Conservation (phyloP, 2,329 filamentous ascomycete genomes). For the Beauveria asiatica region DNA sequence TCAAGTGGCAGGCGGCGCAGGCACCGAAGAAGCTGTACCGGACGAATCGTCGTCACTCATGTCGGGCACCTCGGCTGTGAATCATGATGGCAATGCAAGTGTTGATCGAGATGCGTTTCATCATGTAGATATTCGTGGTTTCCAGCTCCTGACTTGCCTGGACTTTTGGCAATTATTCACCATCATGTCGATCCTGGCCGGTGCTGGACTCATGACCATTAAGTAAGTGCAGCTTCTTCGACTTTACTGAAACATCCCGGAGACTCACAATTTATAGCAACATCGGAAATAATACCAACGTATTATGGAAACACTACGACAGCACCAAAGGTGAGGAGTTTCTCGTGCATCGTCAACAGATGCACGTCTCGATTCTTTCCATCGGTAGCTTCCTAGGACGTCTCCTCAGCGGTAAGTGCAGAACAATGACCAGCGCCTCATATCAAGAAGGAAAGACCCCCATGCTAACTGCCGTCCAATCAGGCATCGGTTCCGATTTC, state of each 20-base stretch:
- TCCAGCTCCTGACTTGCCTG: slow-evolving; percentile 58
- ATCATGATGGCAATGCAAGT: slow-evolving; percentile 47
- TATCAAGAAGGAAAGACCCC: background rate
- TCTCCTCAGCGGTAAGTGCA: slow-evolving; percentile 57
- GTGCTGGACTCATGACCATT: slow-evolving; percentile 96
- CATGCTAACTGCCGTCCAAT: slow-evolving; percentile 13
- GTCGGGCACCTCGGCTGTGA: slow-evolving; percentile 49
- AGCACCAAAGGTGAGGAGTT: slow-evolving; percentile 62
- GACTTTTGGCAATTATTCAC: slow-evolving; percentile 90
- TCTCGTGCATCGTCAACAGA: slow-evolving; percentile 71
- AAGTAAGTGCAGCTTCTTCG: slow-evolving; percentile 55
- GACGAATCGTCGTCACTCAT: slow-evolving; percentile 79
- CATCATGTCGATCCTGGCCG: slow-evolving; percentile 83
- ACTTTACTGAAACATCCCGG: background rate
- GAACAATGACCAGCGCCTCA: too few species aligned
- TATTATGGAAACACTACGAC: slow-evolving; percentile 83
- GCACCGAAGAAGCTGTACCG: slow-evolving; percentile 15
- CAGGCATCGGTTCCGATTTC: slow-evolving; percentile 82
- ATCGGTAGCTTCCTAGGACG: slow-evolving; percentile 78
- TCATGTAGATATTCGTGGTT: slow-evolving; percentile 83
- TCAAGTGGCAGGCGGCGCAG: slow-evolving; percentile 16
- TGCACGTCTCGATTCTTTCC: slow-evolving; percentile 93
- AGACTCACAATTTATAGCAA: slow-evolving; percentile 50
- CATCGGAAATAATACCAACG: slow-evolving; percentile 82
- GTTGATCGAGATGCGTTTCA: slow-evolving; percentile 67